Conservation (phyloP, 352 stramenopile genomes). For the Chrysophaeum taylorii region DNA sequence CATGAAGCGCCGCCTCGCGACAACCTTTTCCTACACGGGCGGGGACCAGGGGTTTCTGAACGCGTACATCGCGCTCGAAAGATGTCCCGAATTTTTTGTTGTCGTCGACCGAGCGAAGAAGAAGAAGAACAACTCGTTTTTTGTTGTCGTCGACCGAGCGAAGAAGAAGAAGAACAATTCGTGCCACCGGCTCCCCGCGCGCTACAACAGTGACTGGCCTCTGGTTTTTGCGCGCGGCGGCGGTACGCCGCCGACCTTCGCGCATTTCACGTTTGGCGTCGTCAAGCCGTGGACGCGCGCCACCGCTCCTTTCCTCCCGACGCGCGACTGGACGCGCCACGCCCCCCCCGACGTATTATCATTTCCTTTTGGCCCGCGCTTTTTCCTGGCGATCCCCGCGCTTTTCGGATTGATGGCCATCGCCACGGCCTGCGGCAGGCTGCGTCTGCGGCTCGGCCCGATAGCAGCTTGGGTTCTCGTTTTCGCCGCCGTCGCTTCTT, state of each 20-base stretch:
- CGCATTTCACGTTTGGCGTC: background rate
- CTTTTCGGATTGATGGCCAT: background rate
- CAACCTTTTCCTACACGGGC: background rate
- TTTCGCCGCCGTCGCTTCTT: background rate
- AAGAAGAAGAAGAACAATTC: background rate
- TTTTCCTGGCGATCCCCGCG: background rate
- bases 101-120: background rate
- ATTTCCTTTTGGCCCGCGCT: too few species aligned
- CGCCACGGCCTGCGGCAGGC: background rate
- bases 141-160: background rate
- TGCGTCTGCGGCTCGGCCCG: background rate
- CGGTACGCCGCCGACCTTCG: background rate
- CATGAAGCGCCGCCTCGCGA: background rate
- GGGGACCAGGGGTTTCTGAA: conserved; percentile 9
- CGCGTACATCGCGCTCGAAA: background rate
- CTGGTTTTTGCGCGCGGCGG: background rate
- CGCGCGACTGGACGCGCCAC: background rate
- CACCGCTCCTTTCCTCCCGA: background rate
- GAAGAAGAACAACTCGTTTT: too few species aligned
- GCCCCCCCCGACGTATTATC: too few species aligned
- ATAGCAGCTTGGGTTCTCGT: background rate
- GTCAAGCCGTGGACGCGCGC: background rate
- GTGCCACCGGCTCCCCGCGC: background rate
- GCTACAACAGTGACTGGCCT: background rate
- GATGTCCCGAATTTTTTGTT: background rate